phyloP scores from a whole-genome alignment of 2,329 filamentous ascomycete genomes.

The Talaromyces sp. region DNA sequence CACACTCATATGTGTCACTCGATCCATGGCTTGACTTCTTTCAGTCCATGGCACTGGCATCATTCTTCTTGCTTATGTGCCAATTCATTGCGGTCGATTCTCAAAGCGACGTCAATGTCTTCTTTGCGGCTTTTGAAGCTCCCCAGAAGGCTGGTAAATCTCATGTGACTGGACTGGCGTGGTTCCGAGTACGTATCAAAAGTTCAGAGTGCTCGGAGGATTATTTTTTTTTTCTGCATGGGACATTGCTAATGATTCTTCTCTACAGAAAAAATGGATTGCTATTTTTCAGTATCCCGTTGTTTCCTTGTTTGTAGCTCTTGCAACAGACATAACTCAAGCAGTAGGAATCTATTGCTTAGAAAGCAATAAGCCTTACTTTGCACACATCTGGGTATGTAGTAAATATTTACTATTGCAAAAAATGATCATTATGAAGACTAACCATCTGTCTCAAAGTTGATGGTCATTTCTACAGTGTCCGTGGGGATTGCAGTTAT shows the following conservation, averaged over 20 bases:
- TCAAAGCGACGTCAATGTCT: conserved; percentile 35
- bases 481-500: conserved; percentile 29
- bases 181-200: conserved; percentile 28
- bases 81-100: conserved; percentile 43
- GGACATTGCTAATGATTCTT: not conserved
- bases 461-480: conserved; percentile 18
- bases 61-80: conserved; percentile 47
- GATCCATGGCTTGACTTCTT: conserved; percentile 43
- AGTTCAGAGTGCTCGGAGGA: not conserved
- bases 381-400: conserved; percentile 42
- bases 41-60: conserved; percentile 45
- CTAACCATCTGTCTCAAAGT: conserved; percentile 1
- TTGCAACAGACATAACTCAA: conserved; percentile 37
- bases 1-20: conserved; percentile 45
- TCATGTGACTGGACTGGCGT: conserved; percentile 28
- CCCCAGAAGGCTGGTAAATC: conserved; percentile 19
- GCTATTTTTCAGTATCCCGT: conserved; percentile 47
- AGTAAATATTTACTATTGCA: not conserved
- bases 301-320: conserved; percentile 24
- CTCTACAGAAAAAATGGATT: not conserved
- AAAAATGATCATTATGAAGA: not conserved
- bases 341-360: conserved; percentile 34
- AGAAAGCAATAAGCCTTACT: conserved; percentile 35
- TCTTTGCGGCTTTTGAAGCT: conserved; percentile 41
- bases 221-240: not conserved